Evolutionary conservation across 805 yeast species (phyloP).

Genomic region (Yamadazyma kitorensis): DNA sequence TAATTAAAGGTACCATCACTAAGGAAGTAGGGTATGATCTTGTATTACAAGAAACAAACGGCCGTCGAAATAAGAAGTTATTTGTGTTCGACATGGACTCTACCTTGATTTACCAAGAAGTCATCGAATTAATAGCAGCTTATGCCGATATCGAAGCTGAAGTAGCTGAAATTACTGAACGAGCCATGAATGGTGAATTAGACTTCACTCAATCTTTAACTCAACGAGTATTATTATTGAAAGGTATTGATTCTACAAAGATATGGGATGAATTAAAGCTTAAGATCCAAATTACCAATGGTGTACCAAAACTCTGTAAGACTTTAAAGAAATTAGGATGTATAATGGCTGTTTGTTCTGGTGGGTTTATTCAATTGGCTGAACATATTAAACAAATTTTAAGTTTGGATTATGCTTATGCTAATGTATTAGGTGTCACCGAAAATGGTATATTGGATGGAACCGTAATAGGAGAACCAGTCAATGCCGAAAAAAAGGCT

Average conservation of each 20-base stretch:
- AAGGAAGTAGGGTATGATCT: constrained; percentile 25
- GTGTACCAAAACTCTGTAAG: constrained; percentile 69
- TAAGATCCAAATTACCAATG: constrained; percentile 75
- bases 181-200: constrained; percentile 96
- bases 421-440: constrained; percentile 58
- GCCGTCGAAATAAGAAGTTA: constrained; percentile 45
- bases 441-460: constrained; percentile 65
- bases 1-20: constrained; percentile 7
- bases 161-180: constrained; percentile 84
- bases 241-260: constrained; percentile 69
- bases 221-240: constrained; percentile 72
- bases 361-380: constrained; percentile 93
- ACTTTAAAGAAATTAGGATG: constrained; percentile 62
- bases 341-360: constrained; percentile 83
- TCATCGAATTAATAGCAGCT: constrained; percentile 91
- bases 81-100: constrained; percentile 98
- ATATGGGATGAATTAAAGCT: constrained; percentile 78
- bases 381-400: constrained; percentile 63
- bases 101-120: constrained; percentile 92
- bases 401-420: constrained; percentile 83
- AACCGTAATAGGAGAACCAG: constrained; percentile 71
- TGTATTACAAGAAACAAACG: constrained; percentile 24
- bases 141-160: constrained; percentile 86
- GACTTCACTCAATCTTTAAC: constrained; percentile 82
- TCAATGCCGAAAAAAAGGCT: constrained; percentile 84